Conservation (phyloP, 768 basidiomycete species). For the Collybia sordida region DNA sequence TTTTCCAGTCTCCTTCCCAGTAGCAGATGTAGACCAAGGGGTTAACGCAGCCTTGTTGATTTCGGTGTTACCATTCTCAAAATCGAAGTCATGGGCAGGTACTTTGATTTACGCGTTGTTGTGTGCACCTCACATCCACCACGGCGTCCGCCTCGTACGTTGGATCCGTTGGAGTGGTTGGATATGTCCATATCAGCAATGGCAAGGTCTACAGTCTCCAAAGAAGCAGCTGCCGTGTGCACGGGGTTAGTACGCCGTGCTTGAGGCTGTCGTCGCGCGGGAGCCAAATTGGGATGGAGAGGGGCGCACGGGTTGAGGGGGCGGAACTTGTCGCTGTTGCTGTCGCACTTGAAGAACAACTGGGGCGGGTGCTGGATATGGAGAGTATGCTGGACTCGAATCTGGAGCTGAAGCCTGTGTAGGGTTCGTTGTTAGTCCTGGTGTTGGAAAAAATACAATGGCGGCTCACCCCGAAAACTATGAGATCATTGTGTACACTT, state of each 20-base stretch:
- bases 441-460: constrained; percentile 7
- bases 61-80: constrained; percentile 70
- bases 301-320: not conserved
- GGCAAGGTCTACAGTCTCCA: constrained; percentile 64
- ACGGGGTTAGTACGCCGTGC: constrained; percentile 46
- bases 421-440: not conserved
- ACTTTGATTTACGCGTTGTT: constrained; percentile 53
- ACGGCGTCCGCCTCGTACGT: constrained; percentile 9
- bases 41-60: constrained; percentile 73
- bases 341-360: constrained; percentile 29
- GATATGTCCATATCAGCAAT: constrained; percentile 50
- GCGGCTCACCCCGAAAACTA: constrained; percentile 70
- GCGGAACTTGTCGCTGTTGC: not conserved
- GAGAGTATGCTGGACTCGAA: not conserved
- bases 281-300: constrained; percentile 25
- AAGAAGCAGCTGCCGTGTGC: constrained; percentile 71
- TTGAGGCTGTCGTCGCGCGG: constrained; percentile 8
- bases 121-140: constrained; percentile 19
- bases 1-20: constrained; percentile 20
- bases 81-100: constrained; percentile 81
- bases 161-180: constrained; percentile 17
- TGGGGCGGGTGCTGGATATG: constrained; percentile 16
- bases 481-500: constrained; percentile 82
- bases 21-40: constrained; percentile 22
- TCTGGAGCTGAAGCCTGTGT: constrained; percentile 1